Evolutionary conservation across 352 stramenopile genomes (phyloP).

Genomic region (Globisporangium cylindrosporum): DNA sequence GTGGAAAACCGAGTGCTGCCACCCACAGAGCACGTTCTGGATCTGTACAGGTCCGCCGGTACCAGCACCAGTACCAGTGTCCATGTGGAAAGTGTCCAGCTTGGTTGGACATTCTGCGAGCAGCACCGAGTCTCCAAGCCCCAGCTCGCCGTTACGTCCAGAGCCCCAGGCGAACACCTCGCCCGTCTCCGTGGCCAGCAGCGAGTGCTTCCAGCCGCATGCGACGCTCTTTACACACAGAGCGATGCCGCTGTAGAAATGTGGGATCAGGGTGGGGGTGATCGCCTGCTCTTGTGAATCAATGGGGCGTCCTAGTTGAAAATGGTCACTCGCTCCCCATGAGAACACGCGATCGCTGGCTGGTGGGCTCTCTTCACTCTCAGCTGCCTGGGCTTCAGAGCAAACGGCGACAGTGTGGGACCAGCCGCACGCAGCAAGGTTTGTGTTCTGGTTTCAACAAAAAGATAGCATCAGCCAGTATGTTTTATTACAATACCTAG

Average conservation of each 20-base stretch:
- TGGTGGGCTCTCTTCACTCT: constrained; percentile 7
- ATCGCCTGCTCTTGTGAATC: neutral
- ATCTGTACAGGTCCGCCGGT: neutral
- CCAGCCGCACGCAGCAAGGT: constrained; percentile 68
- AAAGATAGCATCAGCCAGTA: neutral
- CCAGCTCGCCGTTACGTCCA: constrained; percentile 72
- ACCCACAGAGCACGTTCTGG: constrained; percentile 56
- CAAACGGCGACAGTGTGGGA: constrained; percentile 57
- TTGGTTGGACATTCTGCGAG: constrained; percentile 25
- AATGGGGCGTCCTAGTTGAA: constrained; percentile 40
- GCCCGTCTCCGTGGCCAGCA: constrained; percentile 46
- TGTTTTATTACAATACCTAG: too few relatives aligned
- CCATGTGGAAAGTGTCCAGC: constrained; percentile 20
- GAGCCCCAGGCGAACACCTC: constrained; percentile 65
- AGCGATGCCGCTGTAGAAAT: neutral
- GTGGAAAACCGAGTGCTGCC: constrained; percentile 76
- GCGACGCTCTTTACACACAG: constrained; percentile 54
- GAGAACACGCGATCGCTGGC: constrained; percentile 32
- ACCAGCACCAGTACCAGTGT: neutral
- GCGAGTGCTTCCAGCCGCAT: constrained; percentile 83
- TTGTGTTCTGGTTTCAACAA: constrained; percentile 17
- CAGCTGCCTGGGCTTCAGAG: neutral
- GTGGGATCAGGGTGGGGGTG: constrained; percentile 1
- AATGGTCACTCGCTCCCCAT: constrained; percentile 55
- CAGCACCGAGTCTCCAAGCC: constrained; percentile 34